These are phyloP conservation scores for Chalciporus chontae DNA, from an alignment of 768 basidiomycete species.

Conservation along the genomic window DNA sequence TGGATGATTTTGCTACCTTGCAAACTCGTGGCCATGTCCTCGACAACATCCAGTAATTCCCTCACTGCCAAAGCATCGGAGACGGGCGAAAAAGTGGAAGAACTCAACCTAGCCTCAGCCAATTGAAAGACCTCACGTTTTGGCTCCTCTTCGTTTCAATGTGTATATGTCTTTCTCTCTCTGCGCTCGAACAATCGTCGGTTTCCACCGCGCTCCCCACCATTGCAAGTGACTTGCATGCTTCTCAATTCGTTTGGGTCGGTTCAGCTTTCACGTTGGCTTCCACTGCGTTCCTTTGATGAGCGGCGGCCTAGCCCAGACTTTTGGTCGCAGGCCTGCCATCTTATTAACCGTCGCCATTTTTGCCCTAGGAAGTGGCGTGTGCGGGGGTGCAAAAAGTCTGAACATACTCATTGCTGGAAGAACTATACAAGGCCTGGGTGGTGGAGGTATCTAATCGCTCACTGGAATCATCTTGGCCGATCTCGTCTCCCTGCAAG, in stretches of 20 bases:
- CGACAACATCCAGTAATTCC: no score
- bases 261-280: constrained; percentile 41
- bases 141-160: constrained; percentile 31
- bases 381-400: constrained; percentile 29
- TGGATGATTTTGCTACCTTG: no score
- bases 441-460: constrained; percentile 34
- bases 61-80: background rate
- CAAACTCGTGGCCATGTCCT: no score
- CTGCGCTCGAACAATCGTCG: constrained; percentile 30
- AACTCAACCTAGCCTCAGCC: background rate
- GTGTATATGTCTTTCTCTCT: constrained; percentile 26
- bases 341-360: constrained; percentile 30
- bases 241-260: constrained; percentile 43
- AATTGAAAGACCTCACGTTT: constrained; percentile 21
- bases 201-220: constrained; percentile 42
- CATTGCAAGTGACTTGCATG: constrained; percentile 37
- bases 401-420: constrained; percentile 24
- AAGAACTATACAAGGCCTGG: constrained; percentile 33
- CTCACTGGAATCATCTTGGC: constrained; percentile 38
- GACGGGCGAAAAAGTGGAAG: background rate
- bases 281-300: constrained; percentile 38
- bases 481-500: constrained; percentile 42
- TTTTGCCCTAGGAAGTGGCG: constrained; percentile 37
- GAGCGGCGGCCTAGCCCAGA: constrained; percentile 36
- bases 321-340: constrained; percentile 38